A percentile compares a stretch with the other conserved stretches of the same genome.
Conservation (phyloP, 2,329 filamentous ascomycete species). For the Dothideomycetes sp. region DNA sequence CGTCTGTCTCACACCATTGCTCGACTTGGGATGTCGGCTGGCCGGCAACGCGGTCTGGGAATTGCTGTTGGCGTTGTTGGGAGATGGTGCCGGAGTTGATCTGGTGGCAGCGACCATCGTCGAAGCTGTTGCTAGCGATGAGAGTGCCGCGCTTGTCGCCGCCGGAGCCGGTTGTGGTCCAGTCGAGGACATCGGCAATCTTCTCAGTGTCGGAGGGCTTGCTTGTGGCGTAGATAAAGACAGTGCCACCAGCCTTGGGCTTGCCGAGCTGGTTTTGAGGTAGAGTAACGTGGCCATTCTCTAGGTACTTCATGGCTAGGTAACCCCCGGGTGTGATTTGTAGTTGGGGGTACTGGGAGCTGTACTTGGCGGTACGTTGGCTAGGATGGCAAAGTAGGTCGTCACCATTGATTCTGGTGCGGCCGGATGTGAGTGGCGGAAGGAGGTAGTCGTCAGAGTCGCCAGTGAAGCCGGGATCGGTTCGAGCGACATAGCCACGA, state of each 20-base stretch:
- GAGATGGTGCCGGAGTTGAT: conserved; percentile 52
- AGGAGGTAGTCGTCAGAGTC: conserved; percentile 46
- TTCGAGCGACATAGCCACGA: conserved; percentile 57
- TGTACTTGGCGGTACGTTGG: conserved; percentile 46
- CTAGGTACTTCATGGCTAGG: conserved; percentile 38
- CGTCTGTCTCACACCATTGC: conserved; percentile 70
- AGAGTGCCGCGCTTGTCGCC: conserved; percentile 69
- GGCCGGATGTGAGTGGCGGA: conserved; percentile 37
- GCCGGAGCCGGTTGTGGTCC: conserved; percentile 71
- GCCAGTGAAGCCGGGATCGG: conserved; percentile 45
- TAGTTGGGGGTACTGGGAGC: conserved; percentile 51
- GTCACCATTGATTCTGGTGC: conserved; percentile 35
- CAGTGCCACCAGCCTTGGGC: conserved; percentile 31
- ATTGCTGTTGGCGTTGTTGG: conserved; percentile 44
- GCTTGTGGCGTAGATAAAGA: conserved; percentile 40
- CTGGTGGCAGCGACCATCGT: conserved; percentile 87
- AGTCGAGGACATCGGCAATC: conserved; percentile 58
- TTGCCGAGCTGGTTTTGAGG: conserved; percentile 30
- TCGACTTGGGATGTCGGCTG: conserved; percentile 34
- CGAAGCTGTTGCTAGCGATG: conserved; percentile 67
- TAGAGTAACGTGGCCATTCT: conserved; percentile 39
- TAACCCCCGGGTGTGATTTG: conserved; percentile 38
- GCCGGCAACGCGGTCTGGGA: conserved; percentile 44
- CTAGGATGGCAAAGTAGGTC: conserved; percentile 53
- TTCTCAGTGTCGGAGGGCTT: conserved; percentile 42